A percentile compares a stretch with the other conserved stretches of the same genome.
Evolutionary conservation across 257 asterid species (phyloP).

Genomic region (Petunia axillaris): DNA sequence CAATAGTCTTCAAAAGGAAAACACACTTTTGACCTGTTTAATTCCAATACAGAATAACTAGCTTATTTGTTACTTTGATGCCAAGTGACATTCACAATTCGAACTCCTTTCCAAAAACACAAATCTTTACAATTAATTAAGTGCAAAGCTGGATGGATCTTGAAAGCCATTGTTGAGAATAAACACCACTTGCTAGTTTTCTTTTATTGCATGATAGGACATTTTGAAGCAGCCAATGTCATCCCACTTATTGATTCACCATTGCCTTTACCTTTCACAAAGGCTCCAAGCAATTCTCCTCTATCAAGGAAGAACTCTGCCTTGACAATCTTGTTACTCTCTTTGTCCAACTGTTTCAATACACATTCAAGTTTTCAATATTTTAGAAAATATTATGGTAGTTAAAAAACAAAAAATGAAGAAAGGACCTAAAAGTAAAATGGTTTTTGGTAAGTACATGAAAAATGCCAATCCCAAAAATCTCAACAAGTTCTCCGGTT

Average conservation of each 20-base stretch:
- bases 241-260: constrained; percentile 20
- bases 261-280: constrained; percentile 45
- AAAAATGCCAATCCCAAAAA: constrained; percentile 52
- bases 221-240: constrained; percentile 33
- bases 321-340: constrained; percentile 53
- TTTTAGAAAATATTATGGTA: neutral
- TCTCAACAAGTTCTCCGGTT: constrained; percentile 62
- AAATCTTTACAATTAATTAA: neutral
- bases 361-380: neutral
- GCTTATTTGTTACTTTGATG: neutral
- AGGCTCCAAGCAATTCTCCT: constrained; percentile 60
- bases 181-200: neutral
- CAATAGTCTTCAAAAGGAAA: neutral
- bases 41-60: neutral
- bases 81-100: neutral
- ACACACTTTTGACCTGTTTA: neutral
- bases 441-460: constrained; percentile 44
- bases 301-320: constrained; percentile 60
- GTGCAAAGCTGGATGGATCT: neutral
- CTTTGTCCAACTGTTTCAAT: constrained; percentile 49
- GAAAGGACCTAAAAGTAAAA: neutral
- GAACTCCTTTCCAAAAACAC: neutral
- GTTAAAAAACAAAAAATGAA: neutral
- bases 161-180: neutral
- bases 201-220: constrained; percentile 48